phyloP scores from a whole-genome alignment of 78 protist species.

The Speleostelium caveatum region DNA sequence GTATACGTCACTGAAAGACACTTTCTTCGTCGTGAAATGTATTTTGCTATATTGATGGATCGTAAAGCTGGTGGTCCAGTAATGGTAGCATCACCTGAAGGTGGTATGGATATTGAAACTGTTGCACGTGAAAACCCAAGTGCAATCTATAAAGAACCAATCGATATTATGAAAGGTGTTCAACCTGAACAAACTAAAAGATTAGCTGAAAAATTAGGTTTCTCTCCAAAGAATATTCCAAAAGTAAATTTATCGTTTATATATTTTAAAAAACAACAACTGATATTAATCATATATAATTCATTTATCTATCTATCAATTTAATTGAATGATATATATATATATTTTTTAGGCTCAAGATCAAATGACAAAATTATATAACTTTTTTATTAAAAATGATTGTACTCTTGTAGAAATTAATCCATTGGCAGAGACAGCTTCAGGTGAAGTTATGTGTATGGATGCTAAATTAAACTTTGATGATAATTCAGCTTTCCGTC shows the following conservation, averaged over 20 bases:
- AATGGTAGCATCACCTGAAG: slow-evolving; percentile 84
- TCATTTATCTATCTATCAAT: too few species aligned
- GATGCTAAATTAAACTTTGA: slow-evolving; percentile 98
- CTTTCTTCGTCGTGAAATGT: slow-evolving; percentile 86
- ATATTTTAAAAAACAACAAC: not conserved
- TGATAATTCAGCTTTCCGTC: slow-evolving; percentile 98
- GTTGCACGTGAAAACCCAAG: slow-evolving; percentile 86
- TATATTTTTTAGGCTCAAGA: slow-evolving; percentile 65
- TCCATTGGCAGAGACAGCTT: slow-evolving; percentile 93
- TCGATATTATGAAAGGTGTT: slow-evolving; percentile 91
- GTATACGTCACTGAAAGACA: slow-evolving; percentile 84
- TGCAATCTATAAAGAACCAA: slow-evolving; percentile 84
- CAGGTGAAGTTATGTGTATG: slow-evolving; percentile 88
- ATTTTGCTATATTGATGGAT: slow-evolving; percentile 98
- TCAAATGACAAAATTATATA: slow-evolving; percentile 87
- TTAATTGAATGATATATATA: too few species aligned
- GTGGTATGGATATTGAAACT: slow-evolving; percentile 97
- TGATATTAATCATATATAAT: not conserved
- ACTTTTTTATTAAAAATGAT: slow-evolving; percentile 87
- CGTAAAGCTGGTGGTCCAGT: slow-evolving; percentile 86
- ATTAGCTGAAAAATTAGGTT: slow-evolving; percentile 84
- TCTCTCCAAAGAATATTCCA: slow-evolving; percentile 65
- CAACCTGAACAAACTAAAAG: slow-evolving; percentile 77
- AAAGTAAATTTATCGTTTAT: slow-evolving; percentile 13
- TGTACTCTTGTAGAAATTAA: slow-evolving; percentile 97